phyloP scores from a whole-genome alignment of 805 yeast genomes.

The Yamadazyma scolyti region DNA sequence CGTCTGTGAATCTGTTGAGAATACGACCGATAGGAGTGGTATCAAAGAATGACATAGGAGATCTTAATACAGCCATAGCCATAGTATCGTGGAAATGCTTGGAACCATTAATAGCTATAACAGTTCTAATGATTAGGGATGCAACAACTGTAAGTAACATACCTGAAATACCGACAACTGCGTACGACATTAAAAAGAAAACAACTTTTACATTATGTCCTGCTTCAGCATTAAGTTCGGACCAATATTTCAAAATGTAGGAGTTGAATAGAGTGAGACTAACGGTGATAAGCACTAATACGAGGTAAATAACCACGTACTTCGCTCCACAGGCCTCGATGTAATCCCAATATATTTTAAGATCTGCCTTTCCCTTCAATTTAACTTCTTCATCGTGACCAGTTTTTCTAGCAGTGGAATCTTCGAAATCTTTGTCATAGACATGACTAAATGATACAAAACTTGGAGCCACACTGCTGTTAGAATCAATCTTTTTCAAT shows the following conservation, averaged over 20 bases:
- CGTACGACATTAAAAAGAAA: constrained; percentile 69
- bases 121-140: constrained; percentile 71
- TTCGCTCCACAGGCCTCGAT: constrained; percentile 29
- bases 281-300: too few species aligned
- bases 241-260: constrained; percentile 97
- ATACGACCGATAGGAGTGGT: constrained; percentile 94
- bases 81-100: constrained; percentile 67
- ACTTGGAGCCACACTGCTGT: constrained; percentile 20
- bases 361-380: constrained; percentile 27
- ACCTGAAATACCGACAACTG: constrained; percentile 74
- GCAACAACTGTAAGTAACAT: constrained; percentile 58
- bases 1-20: constrained; percentile 86
- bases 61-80: constrained; percentile 70
- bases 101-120: constrained; percentile 83
- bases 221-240: constrained; percentile 72
- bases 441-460: constrained; percentile 31
- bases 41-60: constrained; percentile 95
- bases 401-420: constrained; percentile 14
- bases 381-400: constrained; percentile 24
- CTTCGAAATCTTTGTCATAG: constrained; percentile 26
- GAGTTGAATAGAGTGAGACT: too few species aligned
- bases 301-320: constrained; percentile 20
- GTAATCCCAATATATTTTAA: constrained; percentile 24
- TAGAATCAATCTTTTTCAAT: constrained; percentile 8
- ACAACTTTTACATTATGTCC: constrained; percentile 73